These are phyloP conservation scores for Fraxinus excelsior DNA, from an alignment of 257 asterid species.

Conservation along the genomic window DNA sequence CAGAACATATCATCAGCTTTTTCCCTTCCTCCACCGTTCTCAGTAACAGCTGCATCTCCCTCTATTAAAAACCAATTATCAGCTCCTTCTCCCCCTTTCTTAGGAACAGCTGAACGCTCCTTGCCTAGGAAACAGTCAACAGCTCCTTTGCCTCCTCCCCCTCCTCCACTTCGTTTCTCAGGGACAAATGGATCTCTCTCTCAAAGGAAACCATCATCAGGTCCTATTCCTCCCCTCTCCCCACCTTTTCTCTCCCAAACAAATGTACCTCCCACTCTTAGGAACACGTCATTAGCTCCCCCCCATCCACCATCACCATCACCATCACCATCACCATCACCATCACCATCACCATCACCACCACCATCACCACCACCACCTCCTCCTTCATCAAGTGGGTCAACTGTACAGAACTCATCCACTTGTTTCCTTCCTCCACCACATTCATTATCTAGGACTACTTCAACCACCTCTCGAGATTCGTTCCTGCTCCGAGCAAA, in stretches of 20 bases:
- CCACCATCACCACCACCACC: conserved; percentile 30
- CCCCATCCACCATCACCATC: conserved; percentile 29
- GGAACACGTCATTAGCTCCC: neutral
- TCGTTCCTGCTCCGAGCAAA: conserved; percentile 16
- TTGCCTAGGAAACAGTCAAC: neutral
- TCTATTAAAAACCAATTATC: conserved; percentile 13
- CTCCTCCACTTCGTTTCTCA: conserved; percentile 8
- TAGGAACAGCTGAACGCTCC: neutral
- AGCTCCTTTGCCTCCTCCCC: conserved; percentile 16
- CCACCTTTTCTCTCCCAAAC: conserved; percentile 2
- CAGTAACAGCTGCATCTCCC: conserved; percentile 6
- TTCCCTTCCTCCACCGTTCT: neutral
- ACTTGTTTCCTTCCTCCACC: conserved; percentile 16
- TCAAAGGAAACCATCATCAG: neutral
- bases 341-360: conserved; percentile 30
- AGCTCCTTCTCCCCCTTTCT: conserved; percentile 16
- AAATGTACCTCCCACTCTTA: conserved; percentile 1
- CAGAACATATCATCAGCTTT: conserved; percentile 2
- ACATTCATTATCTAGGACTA: conserved; percentile 7
- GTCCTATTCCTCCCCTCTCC: conserved; percentile 21
- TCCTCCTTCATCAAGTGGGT: conserved; percentile 24
- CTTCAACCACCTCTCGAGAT: conserved; percentile 14
- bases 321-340: conserved; percentile 27
- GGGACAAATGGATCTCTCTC: neutral
- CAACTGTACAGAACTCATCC: conserved; percentile 14